These are phyloP conservation scores for Komagataella kurtzmanii DNA, from an alignment of 805 yeast genomes.

Conservation along the genomic window DNA sequence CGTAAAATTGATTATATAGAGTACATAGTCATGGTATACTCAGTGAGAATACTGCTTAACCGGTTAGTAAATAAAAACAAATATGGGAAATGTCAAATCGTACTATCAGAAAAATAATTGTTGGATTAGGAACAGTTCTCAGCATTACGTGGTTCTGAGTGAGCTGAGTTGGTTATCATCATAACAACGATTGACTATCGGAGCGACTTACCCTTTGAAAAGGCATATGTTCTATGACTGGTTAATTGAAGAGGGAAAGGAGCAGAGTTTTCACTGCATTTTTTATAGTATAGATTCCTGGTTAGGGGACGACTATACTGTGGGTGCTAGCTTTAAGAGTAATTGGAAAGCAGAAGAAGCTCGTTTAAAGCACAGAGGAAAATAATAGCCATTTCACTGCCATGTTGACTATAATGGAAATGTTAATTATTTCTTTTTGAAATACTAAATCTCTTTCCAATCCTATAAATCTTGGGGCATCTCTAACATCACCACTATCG, in stretches of 20 bases:
- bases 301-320: neutral
- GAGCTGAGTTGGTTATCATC: slow-evolving; percentile 49
- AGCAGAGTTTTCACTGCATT: neutral
- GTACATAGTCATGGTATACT: neutral
- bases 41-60: neutral
- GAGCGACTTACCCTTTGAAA: neutral
- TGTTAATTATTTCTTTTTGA: neutral
- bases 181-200: slow-evolving; percentile 15
- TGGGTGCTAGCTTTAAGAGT: neutral
- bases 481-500: neutral
- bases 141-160: slow-evolving; percentile 39
- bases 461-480: neutral
- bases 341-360: neutral
- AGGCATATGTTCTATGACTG: neutral
- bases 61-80: neutral
- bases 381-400: too few relatives aligned
- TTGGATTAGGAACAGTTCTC: slow-evolving; percentile 33
- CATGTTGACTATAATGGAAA: neutral
- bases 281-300: neutral
- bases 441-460: neutral
- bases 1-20: neutral
- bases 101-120: slow-evolving; percentile 28
- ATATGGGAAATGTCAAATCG: neutral
- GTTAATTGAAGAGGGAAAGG: neutral
- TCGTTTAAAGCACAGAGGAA: too few relatives aligned